A percentile compares a stretch with the other conserved stretches of the same genome.
Conservation (phyloP, 148 eudicot species). For the Fallopia convolvulus region DNA sequence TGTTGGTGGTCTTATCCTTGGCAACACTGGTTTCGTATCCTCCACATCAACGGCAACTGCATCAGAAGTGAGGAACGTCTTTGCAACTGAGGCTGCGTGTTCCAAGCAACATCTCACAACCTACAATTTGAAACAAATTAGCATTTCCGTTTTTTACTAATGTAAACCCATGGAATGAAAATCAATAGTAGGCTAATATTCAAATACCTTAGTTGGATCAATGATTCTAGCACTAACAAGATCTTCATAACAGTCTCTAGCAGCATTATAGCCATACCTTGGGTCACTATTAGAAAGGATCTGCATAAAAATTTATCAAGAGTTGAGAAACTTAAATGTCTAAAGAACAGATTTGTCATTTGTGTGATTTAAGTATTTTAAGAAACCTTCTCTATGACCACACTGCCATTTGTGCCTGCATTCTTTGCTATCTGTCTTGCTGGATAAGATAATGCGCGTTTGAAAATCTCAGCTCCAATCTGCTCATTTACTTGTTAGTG, state of each 20-base stretch:
- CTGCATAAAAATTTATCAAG: constrained; percentile 24
- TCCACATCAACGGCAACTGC: constrained; percentile 66
- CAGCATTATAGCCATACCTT: constrained; percentile 83
- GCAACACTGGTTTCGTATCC: constrained; percentile 26
- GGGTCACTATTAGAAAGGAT: constrained; percentile 42
- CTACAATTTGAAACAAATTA: constrained; percentile 22
- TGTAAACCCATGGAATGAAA: not conserved
- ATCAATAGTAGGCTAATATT: not conserved
- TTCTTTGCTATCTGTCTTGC: constrained; percentile 74
- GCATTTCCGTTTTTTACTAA: not conserved
- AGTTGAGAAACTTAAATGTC: not conserved
- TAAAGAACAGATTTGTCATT: not conserved
- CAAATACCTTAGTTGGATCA: constrained; percentile 80
- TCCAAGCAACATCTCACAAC: constrained; percentile 90
- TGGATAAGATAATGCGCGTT: constrained; percentile 76
- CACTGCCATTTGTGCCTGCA: constrained; percentile 72
- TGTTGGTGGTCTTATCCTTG: constrained; percentile 40
- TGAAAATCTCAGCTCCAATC: constrained; percentile 93
- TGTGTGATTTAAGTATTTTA: not conserved
- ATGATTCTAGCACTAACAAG: constrained; percentile 71
- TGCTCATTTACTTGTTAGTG: constrained; percentile 18
- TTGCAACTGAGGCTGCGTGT: constrained; percentile 85
- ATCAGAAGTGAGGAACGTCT: constrained; percentile 66
- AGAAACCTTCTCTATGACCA: constrained; percentile 62
- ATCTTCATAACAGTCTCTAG: constrained; percentile 60